Base-by-base conservation (phyloP, 2,329 filamentous ascomycete genomes). In the Neonectria faginata region DNA sequence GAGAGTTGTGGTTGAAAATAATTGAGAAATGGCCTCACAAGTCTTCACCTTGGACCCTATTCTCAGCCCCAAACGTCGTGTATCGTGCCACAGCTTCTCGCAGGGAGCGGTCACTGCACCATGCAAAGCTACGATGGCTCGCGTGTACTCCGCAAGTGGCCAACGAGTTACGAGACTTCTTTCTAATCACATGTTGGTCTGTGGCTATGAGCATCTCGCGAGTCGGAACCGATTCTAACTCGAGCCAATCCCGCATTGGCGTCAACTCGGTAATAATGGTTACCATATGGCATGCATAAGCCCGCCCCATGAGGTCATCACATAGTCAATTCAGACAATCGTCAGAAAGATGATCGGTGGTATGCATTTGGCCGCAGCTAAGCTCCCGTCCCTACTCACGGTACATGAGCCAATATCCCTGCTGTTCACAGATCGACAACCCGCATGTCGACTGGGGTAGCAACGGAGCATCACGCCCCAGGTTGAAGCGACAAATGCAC, bases 391-490 rank as follows among this genome's bases (percentile, higher is more conserved):
- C 60, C 41, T 36, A 59, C 61, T 64, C 44, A 44, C 36, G 45
- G 36, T 33, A 33, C 44, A 51, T 48, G 14, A 52, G n/a, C 61
- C 16, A 11, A 39, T 39, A 59, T 64, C 61, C 61, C 56, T 64
- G 61, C 56, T 48, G 25, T 55, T 31, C 56, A 25, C 45, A 31
- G 61, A 64, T 64, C 61, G 56, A 56, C 61, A 60, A 39, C 56
- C 51, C 56, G 61, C 61, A 59, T 51, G 56, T 50, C 51, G 50
- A 20, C 61, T 52, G 42, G 61, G 51, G 61, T 64, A 29, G 56
- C 56, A 60, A 48, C 56, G 20, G 45, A 59, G 42, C 52, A 56
- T 64, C 61, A 54, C 61, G 33, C 56, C 53, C 51, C 51, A 55
- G 56, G 59, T 59, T 41, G 52, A 41, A 45, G 51, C 44, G 61